Conservation (phyloP, 139 green algal genomes). For the Asterochloris sp. region DNA sequence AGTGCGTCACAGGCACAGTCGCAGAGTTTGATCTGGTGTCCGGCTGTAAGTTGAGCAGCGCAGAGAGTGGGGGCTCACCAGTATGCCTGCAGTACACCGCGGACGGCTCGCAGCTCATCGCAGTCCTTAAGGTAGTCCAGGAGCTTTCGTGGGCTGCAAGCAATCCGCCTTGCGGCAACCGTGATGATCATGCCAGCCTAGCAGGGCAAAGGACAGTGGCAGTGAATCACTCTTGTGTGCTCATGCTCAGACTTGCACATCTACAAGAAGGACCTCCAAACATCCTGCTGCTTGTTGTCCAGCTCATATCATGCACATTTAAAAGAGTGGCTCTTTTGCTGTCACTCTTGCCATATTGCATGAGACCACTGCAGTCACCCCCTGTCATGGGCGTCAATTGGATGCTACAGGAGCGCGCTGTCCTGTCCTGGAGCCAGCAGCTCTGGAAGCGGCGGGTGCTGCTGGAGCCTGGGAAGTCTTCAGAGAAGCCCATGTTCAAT, state of each 20-base stretch:
- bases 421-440: conserved; percentile 10
- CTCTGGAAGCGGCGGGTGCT: conserved; percentile 12
- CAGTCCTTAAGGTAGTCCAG: not conserved
- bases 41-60: conserved; percentile 24
- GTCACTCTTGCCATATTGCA: too few relatives aligned
- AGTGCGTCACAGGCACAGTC: not conserved
- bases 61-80: not conserved
- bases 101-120: conserved; percentile 13
- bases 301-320: not conserved
- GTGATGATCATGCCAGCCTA: too few relatives aligned
- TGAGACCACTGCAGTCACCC: too few relatives aligned
- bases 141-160: not conserved
- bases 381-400: not conserved
- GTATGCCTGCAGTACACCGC: conserved; percentile 20
- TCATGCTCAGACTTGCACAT: too few relatives aligned
- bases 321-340: not conserved
- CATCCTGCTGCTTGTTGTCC: not conserved
- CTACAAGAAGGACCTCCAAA: not conserved
- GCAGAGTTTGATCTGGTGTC: conserved; percentile 25
- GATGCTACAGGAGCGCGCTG: conserved; percentile 14
- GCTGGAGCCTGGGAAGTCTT: not conserved
- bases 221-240: too few relatives aligned
- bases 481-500: conserved; percentile 14
- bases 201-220: too few relatives aligned
- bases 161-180: not conserved